Evolutionary conservation across 1,284 basidiomycete species (phyloP).

Genomic region (Salmacisia buchloeana): DNA sequence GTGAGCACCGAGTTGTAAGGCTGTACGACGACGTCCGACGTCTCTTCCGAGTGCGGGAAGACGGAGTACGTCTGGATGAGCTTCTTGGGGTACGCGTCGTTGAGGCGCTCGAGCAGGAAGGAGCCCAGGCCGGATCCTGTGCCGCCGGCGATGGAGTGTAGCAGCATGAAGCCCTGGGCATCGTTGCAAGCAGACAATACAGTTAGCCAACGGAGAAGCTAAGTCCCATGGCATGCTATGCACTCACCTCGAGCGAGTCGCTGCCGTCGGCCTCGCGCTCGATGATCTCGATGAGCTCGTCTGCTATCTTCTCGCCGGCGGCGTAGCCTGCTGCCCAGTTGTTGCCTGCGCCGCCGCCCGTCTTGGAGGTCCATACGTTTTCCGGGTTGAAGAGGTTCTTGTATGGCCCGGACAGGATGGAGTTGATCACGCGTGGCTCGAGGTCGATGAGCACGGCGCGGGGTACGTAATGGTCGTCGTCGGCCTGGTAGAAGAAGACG

Average conservation of each 20-base stretch:
- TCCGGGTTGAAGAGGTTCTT: constrained; percentile 95
- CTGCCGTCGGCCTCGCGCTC: constrained; percentile 97
- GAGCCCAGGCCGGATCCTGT: constrained; percentile 97
- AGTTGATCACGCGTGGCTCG: constrained; percentile 93
- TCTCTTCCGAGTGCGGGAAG: constrained; percentile 69
- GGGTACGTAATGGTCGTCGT: constrained; percentile 98
- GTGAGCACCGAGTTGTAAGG: constrained; percentile 96
- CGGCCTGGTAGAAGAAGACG: constrained; percentile 99
- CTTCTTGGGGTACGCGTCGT: constrained; percentile 98
- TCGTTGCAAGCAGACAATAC: too few relatives aligned
- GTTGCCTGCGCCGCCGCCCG: constrained; percentile 96
- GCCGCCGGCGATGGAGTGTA: constrained; percentile 97
- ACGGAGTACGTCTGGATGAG: constrained; percentile 99
- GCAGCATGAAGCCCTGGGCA: constrained; percentile 90
- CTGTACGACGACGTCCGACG: constrained; percentile 63
- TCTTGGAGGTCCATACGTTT: constrained; percentile 90
- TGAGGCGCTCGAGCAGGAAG: constrained; percentile 88
- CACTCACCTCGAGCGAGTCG: constrained; percentile 82
- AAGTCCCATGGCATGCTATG: not conserved
- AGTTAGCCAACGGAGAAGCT: not conserved
- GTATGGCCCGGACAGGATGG: constrained; percentile 84
- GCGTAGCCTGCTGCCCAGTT: constrained; percentile 90
- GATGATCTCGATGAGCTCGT: constrained; percentile 98
- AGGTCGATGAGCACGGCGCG: constrained; percentile 92
- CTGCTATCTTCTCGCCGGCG: constrained; percentile 83